These are phyloP conservation scores for Trametes cinnabarina DNA, from an alignment of 768 basidiomycete species.

Conservation along the genomic window DNA sequence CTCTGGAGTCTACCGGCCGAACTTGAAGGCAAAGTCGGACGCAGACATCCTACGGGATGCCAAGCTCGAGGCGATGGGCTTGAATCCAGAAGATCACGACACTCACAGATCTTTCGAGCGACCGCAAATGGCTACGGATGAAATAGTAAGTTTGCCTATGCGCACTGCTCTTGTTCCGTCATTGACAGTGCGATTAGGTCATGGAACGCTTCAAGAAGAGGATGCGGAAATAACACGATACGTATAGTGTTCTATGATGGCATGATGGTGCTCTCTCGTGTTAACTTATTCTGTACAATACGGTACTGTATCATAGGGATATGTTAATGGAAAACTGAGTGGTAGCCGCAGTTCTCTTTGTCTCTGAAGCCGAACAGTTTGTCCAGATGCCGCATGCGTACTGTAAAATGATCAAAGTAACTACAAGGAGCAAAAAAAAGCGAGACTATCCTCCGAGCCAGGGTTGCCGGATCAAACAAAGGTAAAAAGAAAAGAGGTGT, in stretches of 20 bases:
- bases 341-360: too few species aligned
- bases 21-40: slow-evolving; percentile 81
- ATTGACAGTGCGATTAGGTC: slow-evolving; percentile 42
- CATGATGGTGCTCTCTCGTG: background rate
- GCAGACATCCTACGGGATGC: slow-evolving; percentile 86
- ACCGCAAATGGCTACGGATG: slow-evolving; percentile 86
- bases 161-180: background rate
- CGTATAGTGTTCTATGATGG: background rate
- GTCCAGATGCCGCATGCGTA: too few species aligned
- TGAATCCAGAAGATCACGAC: slow-evolving; percentile 53
- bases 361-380: too few species aligned
- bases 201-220: slow-evolving; percentile 98
- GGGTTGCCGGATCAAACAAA: too few species aligned
- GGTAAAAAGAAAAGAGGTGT: background rate
- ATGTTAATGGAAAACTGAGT: too few species aligned
- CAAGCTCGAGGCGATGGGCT: slow-evolving; percentile 81
- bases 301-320: background rate
- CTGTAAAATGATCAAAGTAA: too few species aligned
- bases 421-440: background rate
- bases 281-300: background rate
- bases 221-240: slow-evolving; percentile 61
- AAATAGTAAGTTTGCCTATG: slow-evolving; percentile 69
- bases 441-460: slow-evolving; percentile 14
- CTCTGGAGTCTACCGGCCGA: slow-evolving; percentile 77
- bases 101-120: slow-evolving; percentile 45